Evolutionary conservation across 345 rosid genomes (phyloP).

Genomic region (Diplotaxis tenuifolia): DNA sequence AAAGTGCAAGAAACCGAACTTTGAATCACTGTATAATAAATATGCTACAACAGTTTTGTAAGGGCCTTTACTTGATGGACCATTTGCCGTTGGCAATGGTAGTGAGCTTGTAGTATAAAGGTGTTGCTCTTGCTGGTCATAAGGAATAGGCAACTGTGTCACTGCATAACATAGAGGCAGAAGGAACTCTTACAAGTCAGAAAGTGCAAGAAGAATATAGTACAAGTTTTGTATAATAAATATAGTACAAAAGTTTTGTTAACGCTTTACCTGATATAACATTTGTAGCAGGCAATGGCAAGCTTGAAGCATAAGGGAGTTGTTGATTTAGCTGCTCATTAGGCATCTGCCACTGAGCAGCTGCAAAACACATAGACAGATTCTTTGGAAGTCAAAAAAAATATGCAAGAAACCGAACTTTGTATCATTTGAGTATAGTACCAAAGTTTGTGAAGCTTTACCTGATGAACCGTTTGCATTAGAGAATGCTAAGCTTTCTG

Average conservation of each 20-base stretch:
- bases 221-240: no score
- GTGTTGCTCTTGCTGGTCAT: background rate
- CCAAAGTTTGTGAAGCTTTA: no score
- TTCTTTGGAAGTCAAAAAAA: background rate
- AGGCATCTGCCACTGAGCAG: background rate
- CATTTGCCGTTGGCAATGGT: background rate
- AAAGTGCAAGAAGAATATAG: background rate
- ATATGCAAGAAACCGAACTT: background rate
- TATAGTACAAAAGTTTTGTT: background rate
- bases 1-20: background rate
- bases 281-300: background rate
- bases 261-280: background rate
- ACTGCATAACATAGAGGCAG: background rate
- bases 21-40: background rate
- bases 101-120: background rate
- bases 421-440: background rate
- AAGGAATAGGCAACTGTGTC: background rate
- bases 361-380: background rate
- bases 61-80: background rate
- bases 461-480: no score
- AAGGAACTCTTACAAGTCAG: background rate
- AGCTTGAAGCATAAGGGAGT: background rate
- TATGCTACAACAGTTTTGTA: no score
- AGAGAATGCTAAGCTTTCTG: no score
- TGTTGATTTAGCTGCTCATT: background rate